phyloP scores from a whole-genome alignment of 768 basidiomycete species.

The Amanita rimosa region DNA sequence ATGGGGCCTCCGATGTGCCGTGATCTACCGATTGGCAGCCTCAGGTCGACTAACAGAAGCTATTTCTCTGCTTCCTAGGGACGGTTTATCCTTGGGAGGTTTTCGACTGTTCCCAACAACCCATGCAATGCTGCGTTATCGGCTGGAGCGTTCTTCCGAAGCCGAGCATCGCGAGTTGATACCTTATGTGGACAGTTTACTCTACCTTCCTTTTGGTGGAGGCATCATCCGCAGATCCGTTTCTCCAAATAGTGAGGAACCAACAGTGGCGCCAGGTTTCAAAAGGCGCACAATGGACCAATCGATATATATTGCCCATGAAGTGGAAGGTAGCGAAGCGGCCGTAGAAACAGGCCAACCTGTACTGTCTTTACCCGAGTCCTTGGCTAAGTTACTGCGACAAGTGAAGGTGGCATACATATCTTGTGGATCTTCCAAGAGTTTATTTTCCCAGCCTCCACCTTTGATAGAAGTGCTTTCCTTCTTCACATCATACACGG shows the following conservation, averaged over 20 bases:
- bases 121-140: slow-evolving; percentile 22
- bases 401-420: slow-evolving; percentile 1
- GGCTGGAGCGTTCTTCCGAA: slow-evolving; percentile 9
- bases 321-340: background rate
- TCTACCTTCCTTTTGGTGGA: background rate
- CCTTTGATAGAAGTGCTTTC: background rate
- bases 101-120: slow-evolving; percentile 24
- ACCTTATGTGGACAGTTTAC: background rate
- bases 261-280: too few species aligned
- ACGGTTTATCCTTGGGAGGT: slow-evolving; percentile 14
- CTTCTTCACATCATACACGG: slow-evolving; percentile 2
- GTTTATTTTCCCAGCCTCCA: background rate
- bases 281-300: too few species aligned
- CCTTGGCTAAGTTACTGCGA: background rate
- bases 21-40: slow-evolving; percentile 29
- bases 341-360: background rate
- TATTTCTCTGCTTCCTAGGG: slow-evolving; percentile 29
- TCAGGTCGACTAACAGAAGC: slow-evolving; percentile 29
- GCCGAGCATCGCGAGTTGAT: background rate
- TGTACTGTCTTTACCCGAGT: background rate
- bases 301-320: background rate
- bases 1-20: slow-evolving; percentile 20
- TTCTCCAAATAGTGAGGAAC: background rate
- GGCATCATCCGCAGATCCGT: background rate
- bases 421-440: background rate